These are phyloP conservation scores for Kurtzmaniella natalensis DNA, from an alignment of 1,139 yeast species.

Conservation along the genomic window DNA sequence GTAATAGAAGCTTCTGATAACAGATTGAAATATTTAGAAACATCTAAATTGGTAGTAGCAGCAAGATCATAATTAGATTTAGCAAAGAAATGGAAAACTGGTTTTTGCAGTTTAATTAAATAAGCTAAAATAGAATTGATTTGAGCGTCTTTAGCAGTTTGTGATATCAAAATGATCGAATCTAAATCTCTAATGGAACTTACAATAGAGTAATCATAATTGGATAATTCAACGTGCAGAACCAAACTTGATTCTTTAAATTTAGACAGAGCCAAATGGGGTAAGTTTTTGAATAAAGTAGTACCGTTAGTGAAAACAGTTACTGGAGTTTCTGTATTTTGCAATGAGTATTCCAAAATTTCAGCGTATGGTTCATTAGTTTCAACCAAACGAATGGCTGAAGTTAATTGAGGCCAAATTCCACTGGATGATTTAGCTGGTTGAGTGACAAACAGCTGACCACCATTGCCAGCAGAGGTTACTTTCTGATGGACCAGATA, in stretches of 20 bases:
- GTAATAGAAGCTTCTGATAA: conserved; percentile 11
- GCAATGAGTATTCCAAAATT: conserved; percentile 29
- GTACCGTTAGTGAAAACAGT: conserved; percentile 52
- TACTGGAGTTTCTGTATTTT: conserved; percentile 19
- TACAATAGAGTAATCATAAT: conserved; percentile 60
- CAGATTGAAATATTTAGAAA: conserved; percentile 2
- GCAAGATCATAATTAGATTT: conserved; percentile 19
- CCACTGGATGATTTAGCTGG: conserved; percentile 27
- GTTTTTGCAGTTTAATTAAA: conserved; percentile 42
- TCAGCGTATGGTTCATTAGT: conserved; percentile 52
- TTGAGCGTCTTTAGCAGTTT: conserved; percentile 48
- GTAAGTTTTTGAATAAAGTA: conserved; percentile 49
- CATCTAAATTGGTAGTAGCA: conserved; percentile 15
- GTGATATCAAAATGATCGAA: conserved; percentile 62
- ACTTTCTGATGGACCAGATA: conserved; percentile 14
- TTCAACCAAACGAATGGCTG: conserved; percentile 33
- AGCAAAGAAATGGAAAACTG: conserved; percentile 68
- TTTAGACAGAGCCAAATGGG: conserved; percentile 44
- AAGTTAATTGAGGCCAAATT: conserved; percentile 12
- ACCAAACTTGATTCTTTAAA: conserved; percentile 47
- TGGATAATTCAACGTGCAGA: conserved; percentile 53
- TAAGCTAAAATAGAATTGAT: conserved; percentile 54
- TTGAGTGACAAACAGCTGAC: conserved; percentile 31
- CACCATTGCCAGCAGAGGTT: conserved; percentile 15
- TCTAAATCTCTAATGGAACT: conserved; percentile 70